Evolutionary conservation across 345 rosid species (phyloP).

Genomic region (Pugionium dolabratum): DNA sequence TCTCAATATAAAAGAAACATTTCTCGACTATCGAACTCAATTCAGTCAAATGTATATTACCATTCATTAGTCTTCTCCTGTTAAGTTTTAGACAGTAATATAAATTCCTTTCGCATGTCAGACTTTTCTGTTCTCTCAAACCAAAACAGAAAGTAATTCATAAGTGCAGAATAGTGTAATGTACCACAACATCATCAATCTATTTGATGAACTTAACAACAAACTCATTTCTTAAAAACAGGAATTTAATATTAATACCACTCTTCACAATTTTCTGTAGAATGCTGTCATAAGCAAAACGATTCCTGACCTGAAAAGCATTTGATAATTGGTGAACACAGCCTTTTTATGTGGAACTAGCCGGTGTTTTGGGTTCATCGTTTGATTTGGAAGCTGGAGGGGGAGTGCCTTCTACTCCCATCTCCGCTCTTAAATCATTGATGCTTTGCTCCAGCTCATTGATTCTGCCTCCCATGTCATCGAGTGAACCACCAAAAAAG

Average conservation of each 20-base stretch:
- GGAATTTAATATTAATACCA: slow-evolving; percentile 12
- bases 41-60: too few relatives aligned
- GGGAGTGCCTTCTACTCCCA: slow-evolving; percentile 78
- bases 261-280: slow-evolving; percentile 17
- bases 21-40: too few relatives aligned
- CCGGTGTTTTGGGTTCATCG: slow-evolving; percentile 54
- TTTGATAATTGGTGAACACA: background rate
- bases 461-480: slow-evolving; percentile 85
- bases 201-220: slow-evolving; percentile 32
- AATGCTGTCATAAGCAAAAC: slow-evolving; percentile 22
- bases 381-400: slow-evolving; percentile 57
- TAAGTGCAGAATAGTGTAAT: slow-evolving; percentile 9
- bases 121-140: background rate
- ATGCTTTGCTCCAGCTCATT: slow-evolving; percentile 86
- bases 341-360: slow-evolving; percentile 41
- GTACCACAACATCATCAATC: slow-evolving; percentile 31
- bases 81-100: too few relatives aligned
- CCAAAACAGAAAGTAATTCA: slow-evolving; percentile 1
- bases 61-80: too few relatives aligned
- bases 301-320: background rate
- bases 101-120: too few relatives aligned
- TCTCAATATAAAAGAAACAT: too few relatives aligned
- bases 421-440: slow-evolving; percentile 72
- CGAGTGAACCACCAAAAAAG: slow-evolving; percentile 55
- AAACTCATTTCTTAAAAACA: slow-evolving; percentile 26